Evolutionary conservation across 345 rosid species (phyloP).

Genomic region (Eucalyptus marginata): DNA sequence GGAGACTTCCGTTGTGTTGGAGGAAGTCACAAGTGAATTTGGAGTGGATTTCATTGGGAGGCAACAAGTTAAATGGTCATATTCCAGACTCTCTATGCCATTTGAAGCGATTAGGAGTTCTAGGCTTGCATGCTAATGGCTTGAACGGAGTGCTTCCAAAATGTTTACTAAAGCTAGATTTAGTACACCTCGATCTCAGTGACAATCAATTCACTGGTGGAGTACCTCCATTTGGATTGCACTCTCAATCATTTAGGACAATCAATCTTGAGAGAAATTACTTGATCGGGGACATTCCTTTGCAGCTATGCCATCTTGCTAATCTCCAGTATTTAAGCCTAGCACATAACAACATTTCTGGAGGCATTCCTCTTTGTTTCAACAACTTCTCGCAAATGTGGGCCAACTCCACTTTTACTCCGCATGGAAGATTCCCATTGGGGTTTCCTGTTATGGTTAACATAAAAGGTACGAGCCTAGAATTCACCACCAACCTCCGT

Average conservation of each 20-base stretch:
- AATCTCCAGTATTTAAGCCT: not conserved
- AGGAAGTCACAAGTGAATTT: not conserved
- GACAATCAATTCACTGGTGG: not conserved
- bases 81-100: not conserved
- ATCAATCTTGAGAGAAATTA: not conserved
- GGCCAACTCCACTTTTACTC: not conserved
- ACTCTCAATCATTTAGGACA: not conserved
- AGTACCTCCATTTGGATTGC: not conserved
- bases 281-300: not conserved
- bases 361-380: not conserved
- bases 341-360: not conserved
- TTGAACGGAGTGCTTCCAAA: not conserved
- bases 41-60: not conserved
- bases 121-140: not conserved
- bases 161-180: not conserved
- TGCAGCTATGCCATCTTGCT: not conserved
- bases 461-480: not conserved
- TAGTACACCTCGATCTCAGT: not conserved
- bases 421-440: not conserved
- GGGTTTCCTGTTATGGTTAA: not conserved
- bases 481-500: not conserved
- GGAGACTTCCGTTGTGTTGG: not conserved
- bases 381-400: not conserved
- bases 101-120: not conserved
- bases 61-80: not conserved